These are phyloP conservation scores for Coemansia erecta DNA, from an alignment of 192 early-diverging fungal species.

Conservation along the genomic window DNA sequence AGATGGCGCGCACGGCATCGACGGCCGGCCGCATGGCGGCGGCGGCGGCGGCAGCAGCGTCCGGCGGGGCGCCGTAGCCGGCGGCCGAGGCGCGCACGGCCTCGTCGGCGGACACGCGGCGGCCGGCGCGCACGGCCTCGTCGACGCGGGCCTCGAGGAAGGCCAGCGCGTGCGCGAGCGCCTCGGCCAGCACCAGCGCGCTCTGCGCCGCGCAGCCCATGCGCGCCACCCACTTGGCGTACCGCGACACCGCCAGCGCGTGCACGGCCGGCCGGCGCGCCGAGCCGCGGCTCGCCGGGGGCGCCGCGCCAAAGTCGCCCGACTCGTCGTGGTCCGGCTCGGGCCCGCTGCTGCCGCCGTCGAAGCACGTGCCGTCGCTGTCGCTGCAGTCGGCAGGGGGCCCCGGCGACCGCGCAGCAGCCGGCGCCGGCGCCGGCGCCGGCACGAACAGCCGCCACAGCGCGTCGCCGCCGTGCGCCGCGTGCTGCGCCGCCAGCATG, in stretches of 20 bases:
- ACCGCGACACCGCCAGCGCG: constrained; percentile 19
- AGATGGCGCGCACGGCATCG: constrained; percentile 23
- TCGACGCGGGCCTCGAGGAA: neutral
- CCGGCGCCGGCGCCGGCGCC: neutral
- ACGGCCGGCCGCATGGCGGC: constrained; percentile 3
- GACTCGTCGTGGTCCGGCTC: too few relatives aligned
- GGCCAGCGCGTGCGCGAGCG: constrained; percentile 28
- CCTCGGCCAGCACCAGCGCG: constrained; percentile 27
- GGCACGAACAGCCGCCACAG: constrained; percentile 40
- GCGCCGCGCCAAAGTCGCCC: too few relatives aligned
- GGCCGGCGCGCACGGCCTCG: neutral
- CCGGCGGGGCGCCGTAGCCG: too few relatives aligned
- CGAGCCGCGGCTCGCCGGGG: too few relatives aligned
- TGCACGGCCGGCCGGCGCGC: neutral
- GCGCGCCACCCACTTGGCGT: constrained; percentile 50
- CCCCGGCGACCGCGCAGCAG: neutral
- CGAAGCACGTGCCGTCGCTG: neutral
- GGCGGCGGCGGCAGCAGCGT: neutral
- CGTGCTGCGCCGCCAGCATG: neutral
- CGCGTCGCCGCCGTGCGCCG: neutral
- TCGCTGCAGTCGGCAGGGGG: neutral
- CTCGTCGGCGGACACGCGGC: neutral
- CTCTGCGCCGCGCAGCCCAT: constrained; percentile 32
- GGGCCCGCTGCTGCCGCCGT: too few relatives aligned
- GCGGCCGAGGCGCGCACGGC: too few relatives aligned